Conservation (phyloP, 345 rosid genomes). For the Conringia planisiliqua region DNA sequence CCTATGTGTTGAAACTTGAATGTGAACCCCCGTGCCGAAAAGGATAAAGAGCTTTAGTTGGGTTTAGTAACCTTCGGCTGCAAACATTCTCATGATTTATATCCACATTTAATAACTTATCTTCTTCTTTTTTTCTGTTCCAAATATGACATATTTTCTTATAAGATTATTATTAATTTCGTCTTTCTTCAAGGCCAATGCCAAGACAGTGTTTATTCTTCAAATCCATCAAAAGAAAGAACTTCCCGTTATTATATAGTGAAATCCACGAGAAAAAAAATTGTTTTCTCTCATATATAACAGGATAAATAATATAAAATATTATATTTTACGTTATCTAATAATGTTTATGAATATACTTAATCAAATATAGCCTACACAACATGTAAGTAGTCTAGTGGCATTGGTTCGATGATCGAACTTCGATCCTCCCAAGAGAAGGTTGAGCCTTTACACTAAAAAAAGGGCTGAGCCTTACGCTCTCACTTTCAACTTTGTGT, state of each 20-base stretch:
- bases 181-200: not conserved
- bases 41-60: slow-evolving; percentile 26
- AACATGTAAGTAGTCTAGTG: too few relatives aligned
- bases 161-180: not conserved
- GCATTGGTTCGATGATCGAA: too few relatives aligned
- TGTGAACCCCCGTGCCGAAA: slow-evolving; percentile 36
- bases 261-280: not conserved
- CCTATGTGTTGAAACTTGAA: slow-evolving; percentile 18
- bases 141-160: slow-evolving; percentile 11
- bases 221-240: not conserved
- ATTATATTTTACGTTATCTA: not conserved
- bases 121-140: not conserved
- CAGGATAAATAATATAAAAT: not conserved
- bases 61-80: slow-evolving; percentile 24
- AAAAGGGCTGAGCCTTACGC: too few relatives aligned
- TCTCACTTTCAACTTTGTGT: too few relatives aligned
- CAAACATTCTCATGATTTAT: slow-evolving; percentile 30
- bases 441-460: too few relatives aligned
- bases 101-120: slow-evolving; percentile 11
- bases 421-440: too few relatives aligned
- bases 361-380: not conserved
- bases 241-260: not conserved
- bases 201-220: slow-evolving; percentile 10
- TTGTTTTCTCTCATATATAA: not conserved
- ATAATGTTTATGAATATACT: not conserved